A percentile compares a stretch with the other conserved stretches of the same genome.
These are phyloP conservation scores for Emergomyces orientalis DNA, from an alignment of 2,329 filamentous ascomycete species.

Conservation along the genomic window DNA sequence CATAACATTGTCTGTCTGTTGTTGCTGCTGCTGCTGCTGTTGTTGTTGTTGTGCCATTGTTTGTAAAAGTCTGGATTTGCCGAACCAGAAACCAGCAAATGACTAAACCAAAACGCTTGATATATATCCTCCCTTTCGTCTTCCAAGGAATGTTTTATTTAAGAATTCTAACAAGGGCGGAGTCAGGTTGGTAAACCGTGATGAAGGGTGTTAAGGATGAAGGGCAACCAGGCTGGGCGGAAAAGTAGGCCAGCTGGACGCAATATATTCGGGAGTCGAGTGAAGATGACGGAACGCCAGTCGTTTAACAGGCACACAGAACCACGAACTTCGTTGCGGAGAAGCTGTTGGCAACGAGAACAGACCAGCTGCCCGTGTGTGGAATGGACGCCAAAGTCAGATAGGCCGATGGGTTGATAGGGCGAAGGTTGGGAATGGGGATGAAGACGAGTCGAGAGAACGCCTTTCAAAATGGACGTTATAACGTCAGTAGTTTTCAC, in stretches of 20 bases:
- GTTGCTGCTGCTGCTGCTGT: constrained; percentile 21
- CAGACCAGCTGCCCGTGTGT: constrained; percentile 5
- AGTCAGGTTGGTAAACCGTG: neutral
- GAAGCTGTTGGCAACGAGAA: neutral
- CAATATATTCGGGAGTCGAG: neutral
- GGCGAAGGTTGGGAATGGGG: neutral
- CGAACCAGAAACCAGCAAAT: constrained; percentile 5
- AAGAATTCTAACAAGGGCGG: neutral
- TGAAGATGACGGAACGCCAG: neutral
- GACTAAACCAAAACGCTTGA: neutral
- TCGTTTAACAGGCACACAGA: neutral
- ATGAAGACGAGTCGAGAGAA: neutral
- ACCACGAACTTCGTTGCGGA: neutral
- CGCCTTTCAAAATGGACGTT: neutral
- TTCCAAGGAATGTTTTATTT: neutral
- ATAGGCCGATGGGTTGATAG: neutral
- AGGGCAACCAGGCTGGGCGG: neutral
- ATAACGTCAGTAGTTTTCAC: neutral
- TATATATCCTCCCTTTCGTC: neutral
- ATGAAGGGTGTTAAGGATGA: neutral
- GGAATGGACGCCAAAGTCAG: neutral
- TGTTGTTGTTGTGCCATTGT: constrained; percentile 38
- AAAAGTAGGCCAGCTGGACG: neutral
- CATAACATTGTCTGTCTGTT: constrained; percentile 48
- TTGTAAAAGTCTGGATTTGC: neutral